Percentiles rank a stretch among this genome's conserved stretches.
Conservation (phyloP, 1,139 yeast genomes). For the Kodamaea plutei region DNA sequence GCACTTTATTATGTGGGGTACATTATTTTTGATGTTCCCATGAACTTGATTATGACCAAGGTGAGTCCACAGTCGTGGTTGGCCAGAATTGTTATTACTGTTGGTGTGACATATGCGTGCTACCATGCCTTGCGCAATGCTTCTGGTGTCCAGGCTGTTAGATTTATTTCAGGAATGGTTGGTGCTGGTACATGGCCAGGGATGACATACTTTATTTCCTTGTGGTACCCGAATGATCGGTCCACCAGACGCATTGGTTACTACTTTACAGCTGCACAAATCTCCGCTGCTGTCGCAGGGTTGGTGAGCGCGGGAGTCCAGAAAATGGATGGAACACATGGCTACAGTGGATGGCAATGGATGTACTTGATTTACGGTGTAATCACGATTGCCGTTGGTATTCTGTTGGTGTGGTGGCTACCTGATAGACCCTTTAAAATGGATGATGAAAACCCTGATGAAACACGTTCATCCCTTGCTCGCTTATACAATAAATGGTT, state of each 20-base stretch:
- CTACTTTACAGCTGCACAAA: constrained; percentile 87
- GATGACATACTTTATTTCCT: constrained; percentile 73
- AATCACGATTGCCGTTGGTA: constrained; percentile 64
- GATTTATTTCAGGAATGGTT: constrained; percentile 73
- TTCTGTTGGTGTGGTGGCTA: constrained; percentile 73
- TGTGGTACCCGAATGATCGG: constrained; percentile 83
- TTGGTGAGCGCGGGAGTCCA: constrained; percentile 85
- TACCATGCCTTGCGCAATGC: constrained; percentile 54
- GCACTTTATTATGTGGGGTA: constrained; percentile 82
- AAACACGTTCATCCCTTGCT: constrained; percentile 12
- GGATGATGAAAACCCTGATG: constrained; percentile 3
- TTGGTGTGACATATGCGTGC: constrained; percentile 74
- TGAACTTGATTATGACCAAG: constrained; percentile 81
- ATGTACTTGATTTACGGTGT: constrained; percentile 74
- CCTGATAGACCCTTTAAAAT: constrained; percentile 60
- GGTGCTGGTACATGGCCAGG: constrained; percentile 97
- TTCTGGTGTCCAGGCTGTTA: constrained; percentile 63
- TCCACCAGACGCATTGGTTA: constrained; percentile 80
- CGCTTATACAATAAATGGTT: constrained; percentile 22
- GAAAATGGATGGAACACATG: constrained; percentile 67
- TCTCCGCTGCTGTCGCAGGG: constrained; percentile 84
- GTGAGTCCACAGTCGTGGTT: constrained; percentile 85
- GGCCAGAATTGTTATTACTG: constrained; percentile 69
- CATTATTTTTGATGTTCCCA: constrained; percentile 81
- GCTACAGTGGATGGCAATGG: constrained; percentile 86